phyloP scores from a whole-genome alignment of 306 rosid genomes.

The Gillenia trifoliata region DNA sequence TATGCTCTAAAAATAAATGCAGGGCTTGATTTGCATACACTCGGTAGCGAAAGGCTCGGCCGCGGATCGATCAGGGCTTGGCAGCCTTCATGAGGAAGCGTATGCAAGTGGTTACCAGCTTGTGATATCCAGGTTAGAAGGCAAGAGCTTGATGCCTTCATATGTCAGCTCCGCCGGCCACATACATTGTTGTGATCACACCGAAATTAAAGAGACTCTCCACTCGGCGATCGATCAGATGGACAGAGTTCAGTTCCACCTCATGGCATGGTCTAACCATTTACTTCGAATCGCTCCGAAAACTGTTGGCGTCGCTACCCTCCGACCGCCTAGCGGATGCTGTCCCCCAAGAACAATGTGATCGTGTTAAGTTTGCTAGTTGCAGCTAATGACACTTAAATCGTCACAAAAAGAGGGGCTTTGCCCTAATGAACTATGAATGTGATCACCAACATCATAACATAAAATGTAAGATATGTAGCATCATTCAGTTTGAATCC shows the following conservation, averaged over 20 bases:
- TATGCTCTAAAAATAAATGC: neutral
- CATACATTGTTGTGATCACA: conserved; percentile 38
- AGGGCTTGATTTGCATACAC: conserved; percentile 40
- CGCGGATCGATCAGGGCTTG: conserved; percentile 39
- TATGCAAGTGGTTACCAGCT: conserved; percentile 22
- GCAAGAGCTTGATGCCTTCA: conserved; percentile 43
- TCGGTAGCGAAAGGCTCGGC: conserved; percentile 27
- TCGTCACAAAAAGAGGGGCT: neutral
- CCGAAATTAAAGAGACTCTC: conserved; percentile 33
- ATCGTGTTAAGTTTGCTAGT: neutral
- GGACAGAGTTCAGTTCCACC: conserved; percentile 30
- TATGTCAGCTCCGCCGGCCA: conserved; percentile 30
- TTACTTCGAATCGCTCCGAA: neutral
- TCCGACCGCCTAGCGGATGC: conserved; percentile 15
- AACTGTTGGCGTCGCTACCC: conserved; percentile 1
- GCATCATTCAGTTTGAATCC: neutral
- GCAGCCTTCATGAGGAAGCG: conserved; percentile 34
- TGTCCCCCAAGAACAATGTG: neutral
- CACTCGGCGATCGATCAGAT: conserved; percentile 26
- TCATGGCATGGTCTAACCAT: conserved; percentile 41
- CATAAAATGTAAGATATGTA: neutral
- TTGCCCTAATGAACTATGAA: neutral
- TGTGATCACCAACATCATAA: neutral
- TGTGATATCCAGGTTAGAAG: conserved; percentile 39
- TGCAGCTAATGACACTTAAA: neutral